phyloP scores from a whole-genome alignment of 768 basidiomycete genomes.

The Leccinum uliginosum region DNA sequence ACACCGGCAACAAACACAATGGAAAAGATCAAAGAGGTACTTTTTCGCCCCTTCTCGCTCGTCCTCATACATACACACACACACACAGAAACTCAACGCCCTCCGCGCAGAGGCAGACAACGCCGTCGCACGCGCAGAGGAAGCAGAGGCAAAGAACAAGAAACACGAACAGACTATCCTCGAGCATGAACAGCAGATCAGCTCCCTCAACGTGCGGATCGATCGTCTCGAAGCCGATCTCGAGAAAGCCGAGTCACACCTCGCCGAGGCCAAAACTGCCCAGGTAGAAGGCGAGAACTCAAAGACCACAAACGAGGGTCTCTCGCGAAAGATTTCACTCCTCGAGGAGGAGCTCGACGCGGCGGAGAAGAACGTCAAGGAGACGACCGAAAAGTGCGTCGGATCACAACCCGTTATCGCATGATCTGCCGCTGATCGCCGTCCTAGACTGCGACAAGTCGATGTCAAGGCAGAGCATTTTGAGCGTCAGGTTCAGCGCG shows the following conservation, averaged over 20 bases:
- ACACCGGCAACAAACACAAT: slow-evolving; percentile 25
- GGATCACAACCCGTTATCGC: slow-evolving; percentile 3
- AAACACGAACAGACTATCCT: slow-evolving; percentile 66
- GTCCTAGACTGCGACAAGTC: slow-evolving; percentile 79
- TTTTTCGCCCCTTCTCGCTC: rapidly evolving
- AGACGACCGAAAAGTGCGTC: slow-evolving; percentile 92
- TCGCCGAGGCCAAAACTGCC: slow-evolving; percentile 60
- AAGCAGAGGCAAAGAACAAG: slow-evolving; percentile 82
- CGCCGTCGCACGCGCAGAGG: slow-evolving; percentile 79
- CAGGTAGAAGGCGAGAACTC: slow-evolving; percentile 66
- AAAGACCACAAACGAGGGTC: slow-evolving; percentile 67
- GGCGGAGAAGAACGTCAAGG: slow-evolving; percentile 95
- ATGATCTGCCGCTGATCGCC: slow-evolving; percentile 18
- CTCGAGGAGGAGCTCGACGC: slow-evolving; percentile 94
- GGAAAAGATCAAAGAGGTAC: slow-evolving; percentile 48
- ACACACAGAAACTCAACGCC: slow-evolving; percentile 59
- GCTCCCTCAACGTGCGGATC: slow-evolving; percentile 72
- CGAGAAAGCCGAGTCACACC: slow-evolving; percentile 63
- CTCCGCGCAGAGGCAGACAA: slow-evolving; percentile 84
- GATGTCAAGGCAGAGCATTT: slow-evolving; percentile 99
- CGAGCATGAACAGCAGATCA: slow-evolving; percentile 81
- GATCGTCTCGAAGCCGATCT: slow-evolving; percentile 59
- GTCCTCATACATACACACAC: background rate
- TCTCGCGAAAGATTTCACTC: slow-evolving; percentile 81
- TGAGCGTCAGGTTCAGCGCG: slow-evolving; percentile 82